These are phyloP conservation scores for Pseudonitzschia multistriata DNA, from an alignment of 108 stramenopile species.

Conservation along the genomic window DNA sequence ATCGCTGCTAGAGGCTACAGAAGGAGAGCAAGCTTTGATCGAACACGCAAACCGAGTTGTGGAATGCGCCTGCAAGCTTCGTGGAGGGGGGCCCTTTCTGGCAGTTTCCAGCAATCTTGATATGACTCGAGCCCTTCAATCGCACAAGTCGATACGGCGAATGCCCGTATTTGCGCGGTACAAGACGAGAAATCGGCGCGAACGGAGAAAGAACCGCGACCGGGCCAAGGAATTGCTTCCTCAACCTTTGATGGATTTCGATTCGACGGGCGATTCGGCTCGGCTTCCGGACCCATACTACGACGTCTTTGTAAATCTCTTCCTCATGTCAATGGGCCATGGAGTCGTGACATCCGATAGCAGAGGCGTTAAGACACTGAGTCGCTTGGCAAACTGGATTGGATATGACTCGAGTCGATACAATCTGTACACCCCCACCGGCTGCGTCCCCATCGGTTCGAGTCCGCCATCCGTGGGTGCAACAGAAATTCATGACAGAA, in stretches of 20 bases:
- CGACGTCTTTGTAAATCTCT: constrained; percentile 41
- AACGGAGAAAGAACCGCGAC: constrained; percentile 15
- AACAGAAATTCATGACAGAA: neutral
- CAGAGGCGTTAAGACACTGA: constrained; percentile 1
- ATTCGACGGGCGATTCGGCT: neutral
- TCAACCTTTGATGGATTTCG: neutral
- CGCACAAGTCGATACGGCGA: too few species aligned
- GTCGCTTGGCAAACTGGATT: constrained; percentile 30
- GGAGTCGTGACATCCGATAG: constrained; percentile 22
- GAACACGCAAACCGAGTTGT: too few species aligned
- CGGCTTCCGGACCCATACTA: neutral
- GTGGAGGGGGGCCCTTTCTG: too few species aligned
- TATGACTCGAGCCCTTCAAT: neutral
- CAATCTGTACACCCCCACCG: neutral
- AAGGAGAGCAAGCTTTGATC: too few species aligned
- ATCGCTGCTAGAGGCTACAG: too few species aligned
- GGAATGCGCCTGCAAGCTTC: too few species aligned
- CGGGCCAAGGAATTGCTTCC: neutral
- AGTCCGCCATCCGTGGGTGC: neutral
- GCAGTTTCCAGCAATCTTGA: constrained; percentile 9
- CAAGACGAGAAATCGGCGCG: constrained; percentile 26
- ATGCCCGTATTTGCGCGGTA: constrained; percentile 4
- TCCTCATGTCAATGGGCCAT: constrained; percentile 34
- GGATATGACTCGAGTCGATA: constrained; percentile 30
- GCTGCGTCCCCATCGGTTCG: neutral